Base-by-base conservation (phyloP, 2,329 filamentous ascomycete genomes). In the Shiraia sp. region DNA sequence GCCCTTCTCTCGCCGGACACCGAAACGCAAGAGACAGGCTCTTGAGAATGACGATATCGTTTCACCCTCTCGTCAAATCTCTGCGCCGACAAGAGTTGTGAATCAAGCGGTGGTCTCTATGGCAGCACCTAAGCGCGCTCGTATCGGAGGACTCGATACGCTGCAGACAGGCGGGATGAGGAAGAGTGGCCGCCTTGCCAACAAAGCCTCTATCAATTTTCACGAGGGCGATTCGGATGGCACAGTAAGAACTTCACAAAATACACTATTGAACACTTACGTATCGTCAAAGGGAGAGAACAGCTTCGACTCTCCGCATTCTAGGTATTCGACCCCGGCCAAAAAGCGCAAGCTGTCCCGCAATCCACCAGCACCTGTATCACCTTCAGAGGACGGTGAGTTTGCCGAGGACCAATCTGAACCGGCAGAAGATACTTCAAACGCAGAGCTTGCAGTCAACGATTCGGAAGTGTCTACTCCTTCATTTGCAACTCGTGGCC, bases 311-410 rank as follows among this genome's bases (percentile, higher is more conserved):
- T 40, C 40, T 0, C 25, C 38, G 12, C 47, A 41, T 28, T 35
- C 39, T 10, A 32, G 23, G 16, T 31, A 41, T 12, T 4, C 35
- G 7, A 44, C 50, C 2, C 42, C 41, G 4, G 23, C 36, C 10
- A 57, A 57, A 44, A 51, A 45, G 26, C 44, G 40, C 23, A 53
- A 45, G 29, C 28, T 42, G 4, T 31, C 26, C 6, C 44, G 32
- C 13, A 22, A 42, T 3, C 37, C 38, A 2, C 14, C 32, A 3
- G 34, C 27, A 1, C 40, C 36, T 4, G 28, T 26, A 4, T 37
- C 42, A 17, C 37, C 44, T 5, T 27, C 41, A 3, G 47, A 53
- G 2, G 53, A 58, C 32, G 53, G 48, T 26, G 53, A 60, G 6
- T 60, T 55, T 19, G 33, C 48, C 5, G 36, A 43, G 9, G 47